Conservation (phyloP, 2,329 filamentous ascomycete genomes). For the Aspergillus sp. region DNA sequence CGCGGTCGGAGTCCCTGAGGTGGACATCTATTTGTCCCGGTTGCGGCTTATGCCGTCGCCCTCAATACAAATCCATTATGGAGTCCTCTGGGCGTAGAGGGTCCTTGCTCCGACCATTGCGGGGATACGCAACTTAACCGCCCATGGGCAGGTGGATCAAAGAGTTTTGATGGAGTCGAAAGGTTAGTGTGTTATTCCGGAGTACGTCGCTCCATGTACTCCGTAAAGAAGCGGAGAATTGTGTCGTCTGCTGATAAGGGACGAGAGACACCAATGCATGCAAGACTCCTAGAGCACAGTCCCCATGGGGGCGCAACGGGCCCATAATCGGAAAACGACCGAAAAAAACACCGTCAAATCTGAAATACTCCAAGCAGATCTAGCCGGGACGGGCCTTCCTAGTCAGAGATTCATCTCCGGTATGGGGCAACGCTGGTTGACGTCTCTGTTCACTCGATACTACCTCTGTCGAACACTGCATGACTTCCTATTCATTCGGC, state of each 20-base stretch:
- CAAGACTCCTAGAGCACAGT: neutral
- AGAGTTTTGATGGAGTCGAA: neutral
- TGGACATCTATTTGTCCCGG: neutral
- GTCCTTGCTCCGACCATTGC: neutral
- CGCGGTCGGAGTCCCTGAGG: neutral
- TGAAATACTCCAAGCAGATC: neutral
- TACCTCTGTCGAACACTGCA: neutral
- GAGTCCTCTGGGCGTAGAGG: neutral
- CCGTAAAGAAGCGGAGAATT: conserved; percentile 5
- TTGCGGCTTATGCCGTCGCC: neutral
- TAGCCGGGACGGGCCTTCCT: conserved; percentile 1
- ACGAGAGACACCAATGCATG: neutral
- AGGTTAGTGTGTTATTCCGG: neutral
- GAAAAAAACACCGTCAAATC: neutral
- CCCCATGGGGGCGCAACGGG: conserved; percentile 4
- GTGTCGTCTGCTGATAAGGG: neutral
- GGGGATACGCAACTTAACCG: neutral
- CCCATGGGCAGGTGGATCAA: neutral
- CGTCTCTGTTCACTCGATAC: neutral
- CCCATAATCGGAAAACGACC: neutral
- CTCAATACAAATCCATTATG: neutral
- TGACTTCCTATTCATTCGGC: neutral
- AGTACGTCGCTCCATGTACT: neutral
- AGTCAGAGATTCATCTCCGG: neutral
- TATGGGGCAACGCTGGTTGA: neutral